These are phyloP conservation scores for Trypanosomatidae sp. DNA, from an alignment of 208 protist species.

Conservation along the genomic window DNA sequence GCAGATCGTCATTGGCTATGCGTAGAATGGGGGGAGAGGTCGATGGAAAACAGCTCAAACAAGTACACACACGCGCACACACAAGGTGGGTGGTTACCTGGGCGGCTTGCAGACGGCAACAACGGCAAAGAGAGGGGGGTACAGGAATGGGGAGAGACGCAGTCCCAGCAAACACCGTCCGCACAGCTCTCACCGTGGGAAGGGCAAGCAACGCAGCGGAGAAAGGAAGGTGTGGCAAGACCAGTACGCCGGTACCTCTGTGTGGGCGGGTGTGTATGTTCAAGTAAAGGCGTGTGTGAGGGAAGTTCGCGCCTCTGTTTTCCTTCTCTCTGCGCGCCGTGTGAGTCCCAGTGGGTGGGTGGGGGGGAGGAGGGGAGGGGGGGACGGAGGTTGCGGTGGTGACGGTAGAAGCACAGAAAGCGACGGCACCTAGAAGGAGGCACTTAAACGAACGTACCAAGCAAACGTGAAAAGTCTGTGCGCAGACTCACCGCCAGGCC, in stretches of 20 bases:
- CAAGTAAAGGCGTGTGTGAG: neutral
- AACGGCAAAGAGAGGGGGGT: neutral
- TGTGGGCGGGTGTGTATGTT: neutral
- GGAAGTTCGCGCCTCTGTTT: neutral
- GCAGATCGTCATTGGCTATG: neutral
- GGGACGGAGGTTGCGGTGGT: neutral
- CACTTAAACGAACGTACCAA: neutral
- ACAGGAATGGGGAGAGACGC: neutral
- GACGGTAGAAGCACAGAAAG: neutral
- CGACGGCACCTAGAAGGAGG: neutral
- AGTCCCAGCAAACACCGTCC: too few relatives aligned
- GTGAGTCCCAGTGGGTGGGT: neutral
- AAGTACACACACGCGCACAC: neutral
- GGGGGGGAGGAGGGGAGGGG: neutral
- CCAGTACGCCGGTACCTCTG: neutral
- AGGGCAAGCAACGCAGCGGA: too few relatives aligned
- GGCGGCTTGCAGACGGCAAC: neutral
- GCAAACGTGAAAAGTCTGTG: neutral
- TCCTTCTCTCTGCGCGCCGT: neutral
- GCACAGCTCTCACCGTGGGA: too few relatives aligned
- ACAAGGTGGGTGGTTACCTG: neutral
- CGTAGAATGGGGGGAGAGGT: neutral
- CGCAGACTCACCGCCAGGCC: neutral
- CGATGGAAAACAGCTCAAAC: neutral
- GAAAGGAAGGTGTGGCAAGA: neutral